Conservation (phyloP, 2,329 filamentous ascomycete genomes). For the Hypoxylon sp. region DNA sequence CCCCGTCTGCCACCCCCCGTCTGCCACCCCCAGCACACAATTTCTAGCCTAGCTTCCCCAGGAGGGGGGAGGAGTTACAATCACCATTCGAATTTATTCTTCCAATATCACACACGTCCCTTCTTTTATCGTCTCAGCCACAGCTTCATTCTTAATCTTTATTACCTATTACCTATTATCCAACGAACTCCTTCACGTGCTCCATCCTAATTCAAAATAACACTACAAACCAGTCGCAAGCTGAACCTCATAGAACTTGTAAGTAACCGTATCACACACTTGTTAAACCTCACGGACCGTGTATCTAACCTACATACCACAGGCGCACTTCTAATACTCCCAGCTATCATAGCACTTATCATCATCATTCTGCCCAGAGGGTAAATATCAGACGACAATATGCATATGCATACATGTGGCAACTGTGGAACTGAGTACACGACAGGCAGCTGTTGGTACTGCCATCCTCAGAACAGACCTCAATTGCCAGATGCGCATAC, state of each 20-base stretch:
- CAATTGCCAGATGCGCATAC: slow-evolving; percentile 32
- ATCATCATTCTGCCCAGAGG: slow-evolving; percentile 21
- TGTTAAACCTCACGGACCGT: neutral
- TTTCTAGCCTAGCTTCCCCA: slow-evolving; percentile 44
- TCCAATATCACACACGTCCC: slow-evolving; percentile 24
- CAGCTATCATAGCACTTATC: slow-evolving; percentile 19
- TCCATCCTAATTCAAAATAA: slow-evolving; percentile 15
- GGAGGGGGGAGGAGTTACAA: slow-evolving; percentile 22
- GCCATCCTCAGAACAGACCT: slow-evolving; percentile 55
- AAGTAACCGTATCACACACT: slow-evolving; percentile 20
- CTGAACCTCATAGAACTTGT: slow-evolving; percentile 31
- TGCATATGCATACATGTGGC: slow-evolving; percentile 55
- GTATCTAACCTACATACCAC: slow-evolving; percentile 21
- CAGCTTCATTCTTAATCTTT: slow-evolving; percentile 14
- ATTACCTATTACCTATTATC: slow-evolving; percentile 8
- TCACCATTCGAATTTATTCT: slow-evolving; percentile 30
- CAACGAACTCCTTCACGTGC: slow-evolving; percentile 33
- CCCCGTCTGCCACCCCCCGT: too few relatives aligned
- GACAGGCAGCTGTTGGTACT: slow-evolving; percentile 57
- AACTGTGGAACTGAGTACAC: slow-evolving; percentile 57
- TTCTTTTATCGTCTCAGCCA: slow-evolving; percentile 32
- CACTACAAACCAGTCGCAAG: slow-evolving; percentile 13
- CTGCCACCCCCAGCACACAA: slow-evolving; percentile 21
- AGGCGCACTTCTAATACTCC: slow-evolving; percentile 12
- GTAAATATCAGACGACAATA: slow-evolving; percentile 44